Percentiles rank a stretch among this genome's conserved stretches.
Conservation (phyloP, 139 green algal genomes). For the Prasinococcaceae sp. region DNA sequence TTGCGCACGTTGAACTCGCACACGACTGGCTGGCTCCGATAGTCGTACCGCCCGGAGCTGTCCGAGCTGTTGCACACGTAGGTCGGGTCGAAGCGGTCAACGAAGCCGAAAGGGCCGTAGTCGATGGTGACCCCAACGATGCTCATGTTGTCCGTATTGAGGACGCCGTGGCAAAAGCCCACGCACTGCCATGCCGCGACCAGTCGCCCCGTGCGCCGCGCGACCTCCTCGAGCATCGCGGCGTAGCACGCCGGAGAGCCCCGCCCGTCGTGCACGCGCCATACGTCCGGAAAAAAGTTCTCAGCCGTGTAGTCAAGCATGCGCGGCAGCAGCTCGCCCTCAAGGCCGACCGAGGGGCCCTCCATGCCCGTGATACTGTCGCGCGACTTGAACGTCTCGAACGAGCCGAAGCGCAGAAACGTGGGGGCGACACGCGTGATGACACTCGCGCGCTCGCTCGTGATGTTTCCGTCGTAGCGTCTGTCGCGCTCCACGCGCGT, state of each 20-base stretch:
- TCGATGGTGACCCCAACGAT: constrained; percentile 26
- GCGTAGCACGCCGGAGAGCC: not conserved
- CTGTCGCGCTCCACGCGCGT: not conserved
- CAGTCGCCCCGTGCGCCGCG: constrained; percentile 6
- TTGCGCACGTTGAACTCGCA: not conserved
- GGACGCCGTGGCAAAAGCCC: constrained; percentile 15
- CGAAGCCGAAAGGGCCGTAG: constrained; percentile 27
- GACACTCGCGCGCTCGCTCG: not conserved
- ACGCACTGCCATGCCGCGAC: constrained; percentile 10
- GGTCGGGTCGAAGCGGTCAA: constrained; percentile 11
- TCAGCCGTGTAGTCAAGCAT: not conserved
- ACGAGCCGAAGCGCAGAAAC: not conserved
- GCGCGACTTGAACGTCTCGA: not conserved
- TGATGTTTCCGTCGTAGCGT: not conserved
- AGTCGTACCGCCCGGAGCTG: not conserved
- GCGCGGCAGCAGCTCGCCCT: constrained; percentile 5
- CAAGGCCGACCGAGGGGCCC: not conserved
- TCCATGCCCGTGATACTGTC: not conserved
- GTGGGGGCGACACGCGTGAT: not conserved
- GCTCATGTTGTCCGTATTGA: constrained; percentile 24
- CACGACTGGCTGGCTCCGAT: not conserved
- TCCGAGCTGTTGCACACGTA: constrained; percentile 1
- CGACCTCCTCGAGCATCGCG: constrained; percentile 3
- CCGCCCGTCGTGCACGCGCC: not conserved
- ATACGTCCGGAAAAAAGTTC: no score